Conservation (phyloP, 106 monocot species). For the Dactylorhiza incarnata region DNA sequence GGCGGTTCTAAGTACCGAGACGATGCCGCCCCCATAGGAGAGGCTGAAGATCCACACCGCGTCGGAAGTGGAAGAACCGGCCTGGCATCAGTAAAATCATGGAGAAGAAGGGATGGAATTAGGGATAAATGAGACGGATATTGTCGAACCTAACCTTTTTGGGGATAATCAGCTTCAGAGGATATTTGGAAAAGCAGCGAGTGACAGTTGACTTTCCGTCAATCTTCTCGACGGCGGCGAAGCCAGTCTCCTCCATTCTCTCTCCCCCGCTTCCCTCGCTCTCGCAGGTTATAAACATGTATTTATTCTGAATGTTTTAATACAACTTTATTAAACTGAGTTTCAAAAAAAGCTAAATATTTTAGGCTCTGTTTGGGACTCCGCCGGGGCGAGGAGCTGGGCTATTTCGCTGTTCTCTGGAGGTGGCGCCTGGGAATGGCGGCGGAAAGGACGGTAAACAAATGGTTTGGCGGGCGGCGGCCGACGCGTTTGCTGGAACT, state of each 20-base stretch:
- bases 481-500: too few relatives aligned
- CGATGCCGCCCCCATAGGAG: constrained; percentile 96
- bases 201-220: constrained; percentile 65
- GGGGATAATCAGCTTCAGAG: constrained; percentile 88
- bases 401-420: too few relatives aligned
- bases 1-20: constrained; percentile 43
- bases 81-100: constrained; percentile 21
- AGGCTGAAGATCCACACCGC: constrained; percentile 87
- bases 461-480: too few relatives aligned
- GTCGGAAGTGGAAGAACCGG: constrained; percentile 40
- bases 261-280: background rate
- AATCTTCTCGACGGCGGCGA: constrained; percentile 58
- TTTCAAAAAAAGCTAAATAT: too few relatives aligned
- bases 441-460: too few relatives aligned
- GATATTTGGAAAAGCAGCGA: constrained; percentile 91
- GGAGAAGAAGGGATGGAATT: background rate
- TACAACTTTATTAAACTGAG: too few relatives aligned
- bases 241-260: constrained; percentile 37
- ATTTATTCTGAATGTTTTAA: too few relatives aligned
- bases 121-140: background rate
- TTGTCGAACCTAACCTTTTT: constrained; percentile 42
- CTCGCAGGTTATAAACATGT: too few relatives aligned
- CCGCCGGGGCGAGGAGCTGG: too few relatives aligned
- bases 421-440: too few relatives aligned
- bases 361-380: too few relatives aligned